Base-by-base conservation (phyloP, 2,329 filamentous ascomycete species). In the Aspergillus piperis region DNA sequence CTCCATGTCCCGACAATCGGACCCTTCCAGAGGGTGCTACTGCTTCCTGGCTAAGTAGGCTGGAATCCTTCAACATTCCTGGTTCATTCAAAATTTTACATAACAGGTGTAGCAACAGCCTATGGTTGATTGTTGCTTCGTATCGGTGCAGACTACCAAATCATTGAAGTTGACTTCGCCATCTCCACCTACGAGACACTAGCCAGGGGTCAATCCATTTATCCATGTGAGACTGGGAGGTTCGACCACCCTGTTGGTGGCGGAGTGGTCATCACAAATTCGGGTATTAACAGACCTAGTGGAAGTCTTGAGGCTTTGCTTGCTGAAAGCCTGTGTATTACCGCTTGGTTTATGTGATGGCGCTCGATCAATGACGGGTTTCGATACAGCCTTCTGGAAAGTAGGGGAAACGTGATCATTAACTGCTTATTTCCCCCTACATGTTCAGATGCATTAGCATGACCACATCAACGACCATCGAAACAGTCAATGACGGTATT, bases 361-460 rank as follows among this genome's bases (percentile, higher is more conserved):
- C 39, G 8, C 23, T 21, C 21, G 19, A 38, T 32, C n/a, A 8
- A 6, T 41, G 30, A 59, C 56, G 52, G 47, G 51, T 47, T 62
- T 48, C 56, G 51, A 53, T n/a, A 52, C 38, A 21, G 41, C 3
- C 27, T 59, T 62, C 56, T 48, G 53, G 59, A 61, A 61, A 32
- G 1, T 8, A 54, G 50, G 25, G 47, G n/a, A 5, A 27, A 13
- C 8, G 17, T 11, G 25, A 19, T 8, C 47, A n/a, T 30, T 13
- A 5, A 36, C 10, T 36, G 11, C 32, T 36, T 36, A 6, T 5
- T 11, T 30, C n/a, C 17, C 25, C 15, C 25, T 49, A 27, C 47
- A 49, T 49, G 25, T n/a, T 25, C 3, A 30, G 27, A 30, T 27
- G 8, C 13, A n/a, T 23, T 21, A 25, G 2, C 19, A 27, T 25